Evolutionary conservation across 2,329 filamentous ascomycete genomes (phyloP), one percentile per base, ranked within the genome.

Genomic region (Diplodia corticola): DNA sequence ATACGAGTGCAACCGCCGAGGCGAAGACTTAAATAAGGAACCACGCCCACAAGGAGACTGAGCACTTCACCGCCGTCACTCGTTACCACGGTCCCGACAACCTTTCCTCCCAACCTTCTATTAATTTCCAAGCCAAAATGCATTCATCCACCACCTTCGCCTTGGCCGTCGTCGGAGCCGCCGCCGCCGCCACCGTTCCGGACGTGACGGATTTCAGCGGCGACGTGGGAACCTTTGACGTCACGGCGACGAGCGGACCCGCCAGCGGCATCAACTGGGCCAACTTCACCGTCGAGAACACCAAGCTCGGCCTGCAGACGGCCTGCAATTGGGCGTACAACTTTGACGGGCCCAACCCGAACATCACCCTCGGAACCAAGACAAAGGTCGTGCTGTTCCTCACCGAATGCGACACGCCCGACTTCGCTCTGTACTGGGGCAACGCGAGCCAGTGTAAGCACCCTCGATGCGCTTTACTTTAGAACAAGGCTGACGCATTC

Each of bases 141-240:
- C 55, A 46, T 24, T 40, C 55, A 10, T 46, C 37, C 17, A 48
- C 37, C 13, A 59, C 17, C 37, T 48, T 59, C 24, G 37, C 55
- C 15, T 59, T 48, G 9, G 55, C 55, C 3, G 15, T 30, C 55
- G 30, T 59, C 24, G 55, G 55, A 28, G 55, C 55, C 9, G 55
- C 55, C 15, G 1, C 55, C 22, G 55, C 55, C 37, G 22, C 55
- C 15, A 26, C 22, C 24, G 37, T 30, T 4, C 55, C 55, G 24
- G 55, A 59, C 22, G 15, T 46, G 24, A 59, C 55, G 24, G 55
- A 59, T 33, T 59, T 59, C 55, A 59, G 55, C 37, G 55, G 55
- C 20, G 55, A 59, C 28, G 37, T 59, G 15, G 55, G 55, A 1
- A 46, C 55, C 15, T 59, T 59, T 26, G 37, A 59, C 3, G 55